Base-by-base conservation (phyloP, 805 yeast species). In the Komagataella ulmi region DNA sequence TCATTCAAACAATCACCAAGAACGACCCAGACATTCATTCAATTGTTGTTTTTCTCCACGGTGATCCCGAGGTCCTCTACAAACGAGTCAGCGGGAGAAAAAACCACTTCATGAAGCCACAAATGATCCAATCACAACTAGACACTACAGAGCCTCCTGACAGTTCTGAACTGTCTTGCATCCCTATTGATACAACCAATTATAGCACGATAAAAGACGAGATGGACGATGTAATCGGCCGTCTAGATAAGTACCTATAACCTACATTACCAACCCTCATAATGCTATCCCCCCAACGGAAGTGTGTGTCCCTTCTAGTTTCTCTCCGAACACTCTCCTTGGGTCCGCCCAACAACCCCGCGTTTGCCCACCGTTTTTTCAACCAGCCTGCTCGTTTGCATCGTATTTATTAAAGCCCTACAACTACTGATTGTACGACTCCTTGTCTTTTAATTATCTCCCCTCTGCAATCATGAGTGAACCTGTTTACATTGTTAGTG, bases 61-160 rank as follows among this genome's bases (percentile, higher is more conserved):
- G 89, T 8, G 69, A 80, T 7, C 76, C 71, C 57, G 83, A 81
- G 7, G 84, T 75, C 55, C 74, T 90, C 47, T 55, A 77, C 14
- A 61, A 67, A 40, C 74, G 98, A 50, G 85, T 89, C 51, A 67
- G 68, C 5, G 61, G 65, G n/a, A 73, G 99, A 57, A 64, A 76
- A 57, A 79, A 79, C 49, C 99, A 93, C 62, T 93, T 76, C 64
- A 89, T 93, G 96, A 90, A 90, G 62, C 75, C 83, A 3, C 76
- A 79, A 54, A 88, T 90, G 97, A 80, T 89, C 50, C 74, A 78
- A 54, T 80, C 89, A 18, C 97, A 90, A 64, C 83, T 81, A 56
- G 79, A 72, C 12, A 81, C 80, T 52, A 75, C 88, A 77, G 85
- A 89, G 63, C 66, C 86, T 4, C 97, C 97, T 0, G 47, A 58